Base-by-base conservation (phyloP, 371 early-diverging fungal genomes). In the Synchytrium microbalum region DNA sequence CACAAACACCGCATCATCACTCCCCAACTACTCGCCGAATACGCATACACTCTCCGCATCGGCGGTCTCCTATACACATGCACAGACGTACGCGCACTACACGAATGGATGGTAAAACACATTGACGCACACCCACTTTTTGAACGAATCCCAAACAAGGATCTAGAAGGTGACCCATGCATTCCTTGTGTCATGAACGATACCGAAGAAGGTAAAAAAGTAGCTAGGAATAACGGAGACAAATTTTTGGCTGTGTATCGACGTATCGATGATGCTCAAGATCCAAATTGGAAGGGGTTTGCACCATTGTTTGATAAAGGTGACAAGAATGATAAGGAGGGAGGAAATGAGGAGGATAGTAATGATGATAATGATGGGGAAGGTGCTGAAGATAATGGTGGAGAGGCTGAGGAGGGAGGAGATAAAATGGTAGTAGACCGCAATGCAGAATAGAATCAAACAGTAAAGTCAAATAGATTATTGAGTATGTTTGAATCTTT, bases 1-100 rank as follows among this genome's bases (percentile, higher is more conserved):
- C 98, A 99, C 79, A 99, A 99, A 84, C 96, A 94, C 0, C 83
- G 99, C 59, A 97, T 99, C 66, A 91, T 99, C 65, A 93, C 92
- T 81, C 67, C 81, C 72, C 54, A 91, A 2, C 78, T 98, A 64
- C 77, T 97, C 33, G 88, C 93, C 46, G 97, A 97, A 74, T 98
- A 97, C 73, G 98, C 98, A 16, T 97, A 95, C 74, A 84, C 88
- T 30, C 77, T 96, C 58, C 84, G 86, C 25, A 79, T 80, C 5
- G 96, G 94, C 26, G 98, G 98, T 58, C 88, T 95, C 62, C 68
- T 97, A 28, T 97, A 98, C 66, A 93, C 93, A n/a, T 91, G 91
- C 63, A 96, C 97, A 24, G 79, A 80, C 61, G 98, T 98, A 29
- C 81, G 86, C 66, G 97, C 92, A 67, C 82, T 98, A 62, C 91